Percentiles rank a stretch among this genome's conserved stretches.
These are phyloP conservation scores for Amyloporia xantha DNA, from an alignment of 768 basidiomycete genomes.

Conservation along the genomic window DNA sequence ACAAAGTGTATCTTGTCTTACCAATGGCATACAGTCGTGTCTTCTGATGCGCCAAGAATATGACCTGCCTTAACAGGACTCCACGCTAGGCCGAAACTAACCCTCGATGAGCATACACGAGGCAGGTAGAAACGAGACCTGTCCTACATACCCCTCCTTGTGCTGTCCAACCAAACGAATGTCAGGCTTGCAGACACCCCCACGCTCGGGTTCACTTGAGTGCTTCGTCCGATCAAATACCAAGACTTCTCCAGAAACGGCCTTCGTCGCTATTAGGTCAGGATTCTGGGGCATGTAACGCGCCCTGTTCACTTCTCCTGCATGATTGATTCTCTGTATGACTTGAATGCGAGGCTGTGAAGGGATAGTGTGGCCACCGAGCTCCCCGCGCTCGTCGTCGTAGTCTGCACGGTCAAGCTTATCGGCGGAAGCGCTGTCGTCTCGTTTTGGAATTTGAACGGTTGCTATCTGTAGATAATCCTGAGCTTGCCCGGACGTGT, in stretches of 20 bases:
- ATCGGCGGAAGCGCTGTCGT: slow-evolving; percentile 58
- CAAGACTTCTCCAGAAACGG: slow-evolving; percentile 82
- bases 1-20: slow-evolving; percentile 26
- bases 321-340: slow-evolving; percentile 92
- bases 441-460: slow-evolving; percentile 86
- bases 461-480: slow-evolving; percentile 96
- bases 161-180: slow-evolving; percentile 86
- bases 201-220: slow-evolving; percentile 83
- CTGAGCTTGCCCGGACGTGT: slow-evolving; percentile 91
- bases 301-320: slow-evolving; percentile 93
- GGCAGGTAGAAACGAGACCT: neutral
- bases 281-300: slow-evolving; percentile 99
- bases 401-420: slow-evolving; percentile 77
- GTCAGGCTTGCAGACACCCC: slow-evolving; percentile 82
- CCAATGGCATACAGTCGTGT: slow-evolving; percentile 96
- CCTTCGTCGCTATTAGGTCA: slow-evolving; percentile 93
- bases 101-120: neutral
- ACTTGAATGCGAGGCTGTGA: slow-evolving; percentile 83
- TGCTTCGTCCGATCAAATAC: slow-evolving; percentile 99
- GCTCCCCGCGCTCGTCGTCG: slow-evolving; percentile 89
- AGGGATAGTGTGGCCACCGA: slow-evolving; percentile 86
- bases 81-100: slow-evolving; percentile 91
- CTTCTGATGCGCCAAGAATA: slow-evolving; percentile 88
- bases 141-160: slow-evolving; percentile 75
- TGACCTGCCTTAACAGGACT: slow-evolving; percentile 78